Conservation (phyloP, 2,329 filamentous ascomycete species). For the Trichophyton benhamiae region DNA sequence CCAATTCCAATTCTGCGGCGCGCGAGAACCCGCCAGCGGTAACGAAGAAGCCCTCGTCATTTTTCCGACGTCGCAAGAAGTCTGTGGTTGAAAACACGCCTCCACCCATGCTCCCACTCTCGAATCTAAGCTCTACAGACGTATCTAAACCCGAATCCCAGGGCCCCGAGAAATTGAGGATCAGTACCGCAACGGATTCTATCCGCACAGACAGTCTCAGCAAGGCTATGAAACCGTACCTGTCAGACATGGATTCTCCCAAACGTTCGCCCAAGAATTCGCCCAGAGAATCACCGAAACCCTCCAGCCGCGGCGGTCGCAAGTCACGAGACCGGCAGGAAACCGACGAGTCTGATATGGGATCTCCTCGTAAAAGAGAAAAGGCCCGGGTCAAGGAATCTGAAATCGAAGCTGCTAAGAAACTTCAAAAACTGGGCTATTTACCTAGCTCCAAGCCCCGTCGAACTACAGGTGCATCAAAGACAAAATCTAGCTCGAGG, state of each 20-base stretch:
- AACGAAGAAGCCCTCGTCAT: constrained; percentile 85
- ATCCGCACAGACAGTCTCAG: constrained; percentile 70
- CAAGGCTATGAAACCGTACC: constrained; percentile 76
- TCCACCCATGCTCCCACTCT: constrained; percentile 43
- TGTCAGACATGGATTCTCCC: constrained; percentile 31
- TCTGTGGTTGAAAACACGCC: constrained; percentile 54
- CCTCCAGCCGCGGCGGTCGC: constrained; percentile 12
- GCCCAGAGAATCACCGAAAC: too few species aligned
- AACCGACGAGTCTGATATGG: neutral
- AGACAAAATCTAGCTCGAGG: neutral
- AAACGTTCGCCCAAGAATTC: neutral
- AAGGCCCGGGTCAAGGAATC: neutral
- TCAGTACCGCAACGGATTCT: constrained; percentile 22
- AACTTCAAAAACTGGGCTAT: neutral
- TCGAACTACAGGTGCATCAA: neutral
- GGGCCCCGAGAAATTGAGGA: constrained; percentile 16
- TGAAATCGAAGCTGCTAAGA: neutral
- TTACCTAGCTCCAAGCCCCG: neutral
- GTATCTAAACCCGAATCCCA: constrained; percentile 14
- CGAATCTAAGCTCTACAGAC: constrained; percentile 25
- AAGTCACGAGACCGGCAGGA: constrained; percentile 15
- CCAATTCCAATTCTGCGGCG: constrained; percentile 12
- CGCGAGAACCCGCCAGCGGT: constrained; percentile 38
- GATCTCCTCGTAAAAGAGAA: neutral
- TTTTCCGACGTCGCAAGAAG: constrained; percentile 89